Percentiles rank a stretch among this genome's conserved stretches.
Evolutionary conservation across 2,329 filamentous ascomycete genomes (phyloP).

Genomic region (Aspergillus brasiliensis): DNA sequence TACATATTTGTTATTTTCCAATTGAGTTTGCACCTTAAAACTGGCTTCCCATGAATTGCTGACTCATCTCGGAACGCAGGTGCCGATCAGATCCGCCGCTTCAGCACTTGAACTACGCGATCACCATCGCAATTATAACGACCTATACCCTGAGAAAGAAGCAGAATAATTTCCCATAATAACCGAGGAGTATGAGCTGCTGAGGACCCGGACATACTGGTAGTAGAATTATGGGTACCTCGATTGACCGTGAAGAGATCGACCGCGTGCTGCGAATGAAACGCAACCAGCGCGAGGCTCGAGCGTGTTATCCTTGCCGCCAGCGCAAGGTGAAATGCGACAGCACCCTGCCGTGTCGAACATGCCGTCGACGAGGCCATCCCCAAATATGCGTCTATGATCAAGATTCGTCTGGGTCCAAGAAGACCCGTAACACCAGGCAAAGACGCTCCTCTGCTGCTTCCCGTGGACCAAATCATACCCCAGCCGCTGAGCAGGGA

Average conservation of each 20-base stretch:
- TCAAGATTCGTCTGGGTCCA: background rate
- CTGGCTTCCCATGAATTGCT: background rate
- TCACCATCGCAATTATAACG: background rate
- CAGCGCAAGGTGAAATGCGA: conserved; percentile 43
- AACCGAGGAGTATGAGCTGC: background rate
- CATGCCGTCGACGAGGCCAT: conserved; percentile 30
- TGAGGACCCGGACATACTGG: background rate
- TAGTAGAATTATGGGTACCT: background rate
- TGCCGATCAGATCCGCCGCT: background rate
- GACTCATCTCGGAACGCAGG: background rate
- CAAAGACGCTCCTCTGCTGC: background rate
- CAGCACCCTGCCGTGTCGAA: conserved; percentile 30
- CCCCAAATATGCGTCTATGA: conserved; percentile 33
- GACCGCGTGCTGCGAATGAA: conserved; percentile 32
- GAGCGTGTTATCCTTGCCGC: conserved; percentile 38
- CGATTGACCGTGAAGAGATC: conserved; percentile 28
- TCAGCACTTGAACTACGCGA: background rate
- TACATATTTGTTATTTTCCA: no score
- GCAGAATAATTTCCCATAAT: background rate
- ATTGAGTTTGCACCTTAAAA: no score
- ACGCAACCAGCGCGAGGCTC: conserved; percentile 31
- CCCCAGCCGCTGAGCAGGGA: background rate
- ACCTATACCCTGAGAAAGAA: no score
- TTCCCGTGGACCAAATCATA: background rate
- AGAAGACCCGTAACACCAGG: background rate